phyloP scores from a whole-genome alignment of 1,284 basidiomycete genomes.

The Trichosporon asahii region DNA sequence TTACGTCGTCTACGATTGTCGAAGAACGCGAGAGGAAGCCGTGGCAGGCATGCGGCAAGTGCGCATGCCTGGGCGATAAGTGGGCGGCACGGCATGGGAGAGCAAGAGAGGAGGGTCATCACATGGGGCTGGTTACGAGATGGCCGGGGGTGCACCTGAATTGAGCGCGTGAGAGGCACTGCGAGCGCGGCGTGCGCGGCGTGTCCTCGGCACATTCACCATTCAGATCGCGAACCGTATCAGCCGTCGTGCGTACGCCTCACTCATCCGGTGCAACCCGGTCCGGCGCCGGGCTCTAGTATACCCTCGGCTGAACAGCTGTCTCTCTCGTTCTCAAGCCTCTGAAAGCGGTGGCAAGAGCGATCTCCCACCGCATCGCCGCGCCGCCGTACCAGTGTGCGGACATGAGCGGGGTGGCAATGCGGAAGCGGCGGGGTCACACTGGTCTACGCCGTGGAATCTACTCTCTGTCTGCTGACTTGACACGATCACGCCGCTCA shows the following conservation, averaged over 20 bases:
- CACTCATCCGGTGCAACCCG: background rate
- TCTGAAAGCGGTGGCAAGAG: background rate
- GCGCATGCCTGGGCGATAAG: background rate
- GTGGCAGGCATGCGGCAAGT: background rate
- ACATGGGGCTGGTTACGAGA: constrained; percentile 8
- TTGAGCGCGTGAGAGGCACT: constrained; percentile 7
- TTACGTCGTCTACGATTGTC: background rate
- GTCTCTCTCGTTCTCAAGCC: background rate
- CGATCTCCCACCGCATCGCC: background rate
- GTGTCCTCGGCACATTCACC: background rate
- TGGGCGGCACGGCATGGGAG: background rate
- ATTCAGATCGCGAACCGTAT: background rate
- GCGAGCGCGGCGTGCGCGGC: background rate
- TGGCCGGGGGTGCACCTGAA: background rate
- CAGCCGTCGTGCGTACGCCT: background rate
- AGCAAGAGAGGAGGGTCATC: background rate
- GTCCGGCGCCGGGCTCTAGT: too few species aligned
- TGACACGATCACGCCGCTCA: background rate
- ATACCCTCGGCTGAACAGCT: background rate
- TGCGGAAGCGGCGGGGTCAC: background rate
- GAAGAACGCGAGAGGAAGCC: background rate
- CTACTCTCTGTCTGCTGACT: background rate
- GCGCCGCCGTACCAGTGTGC: too few species aligned
- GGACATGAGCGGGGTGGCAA: background rate
- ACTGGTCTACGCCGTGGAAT: background rate